Base-by-base conservation (phyloP, 495 filamentous ascomycete genomes). In the Echria macrotheca region DNA sequence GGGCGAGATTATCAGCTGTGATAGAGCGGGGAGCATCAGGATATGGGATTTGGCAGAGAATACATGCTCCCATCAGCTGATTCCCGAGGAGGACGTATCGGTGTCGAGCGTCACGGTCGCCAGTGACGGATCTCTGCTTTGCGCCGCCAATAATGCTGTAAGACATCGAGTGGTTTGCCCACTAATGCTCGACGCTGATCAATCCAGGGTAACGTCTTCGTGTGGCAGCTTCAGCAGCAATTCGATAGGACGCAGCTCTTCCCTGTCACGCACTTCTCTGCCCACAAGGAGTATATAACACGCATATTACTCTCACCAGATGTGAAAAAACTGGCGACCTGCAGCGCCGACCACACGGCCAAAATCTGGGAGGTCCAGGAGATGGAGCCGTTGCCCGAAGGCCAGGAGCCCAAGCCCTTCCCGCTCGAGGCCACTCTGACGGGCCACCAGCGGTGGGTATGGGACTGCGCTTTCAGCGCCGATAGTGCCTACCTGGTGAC, bases 41-140 rank as follows among this genome's bases (percentile, higher is more conserved):
- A 82, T 98, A 44, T 98, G 93, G 93, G 93, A 98, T 62, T 67
- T 98, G 39, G 89, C 90, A 12, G 91, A 97, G 74, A 97, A 95
- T 57, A 93, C 89, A 53, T 98, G 93, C 72, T 88, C 88, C 0
- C 93, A 97, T 63, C 89, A 97, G 67, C 76, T 98, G 54, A 95
- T 96, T 47, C 93, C 93, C 0, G 94, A 96, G 62, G 93, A 96
- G 48, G 90, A 98, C 57, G 85, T 91, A 29, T 84, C 89, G 0
- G 87, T 97, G 21, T 79, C 89, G 2, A 95, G 89, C 60, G 93
- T 97, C 17, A 96, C 93, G 6, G 91, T 98, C 14, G 93, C 94
- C 2, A 96, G 82, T 51, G 94, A 98, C 66, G 93, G 93, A 3
- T 85, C 86, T 15, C 75, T 96, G 53, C 83, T 98, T n/a, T 94